A percentile compares a stretch with the other conserved stretches of the same genome.
Conservation (phyloP, 257 asterid genomes). For the Coffea eugenioides region DNA sequence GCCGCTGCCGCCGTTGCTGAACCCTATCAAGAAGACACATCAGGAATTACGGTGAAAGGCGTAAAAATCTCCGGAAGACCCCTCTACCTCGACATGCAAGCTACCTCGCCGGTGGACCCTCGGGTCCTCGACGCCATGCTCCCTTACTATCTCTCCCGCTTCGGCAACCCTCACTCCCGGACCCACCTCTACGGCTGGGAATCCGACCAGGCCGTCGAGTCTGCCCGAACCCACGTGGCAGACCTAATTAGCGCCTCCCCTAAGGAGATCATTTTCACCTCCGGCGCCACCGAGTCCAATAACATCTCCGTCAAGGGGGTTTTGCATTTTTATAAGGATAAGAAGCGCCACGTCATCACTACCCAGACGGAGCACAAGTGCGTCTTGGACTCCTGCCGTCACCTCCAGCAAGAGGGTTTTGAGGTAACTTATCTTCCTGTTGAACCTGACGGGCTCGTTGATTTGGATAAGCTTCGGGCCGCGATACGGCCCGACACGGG, state of each 20-base stretch:
- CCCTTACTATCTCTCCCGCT: constrained; percentile 70
- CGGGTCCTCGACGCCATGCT: constrained; percentile 93
- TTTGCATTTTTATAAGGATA: constrained; percentile 77
- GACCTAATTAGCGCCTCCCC: constrained; percentile 78
- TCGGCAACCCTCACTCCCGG: constrained; percentile 93
- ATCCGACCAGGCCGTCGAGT: constrained; percentile 84
- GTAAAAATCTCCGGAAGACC: constrained; percentile 94
- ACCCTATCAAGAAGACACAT: constrained; percentile 49
- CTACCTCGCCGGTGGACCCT: constrained; percentile 96
- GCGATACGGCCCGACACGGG: constrained; percentile 89
- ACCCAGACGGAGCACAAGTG: constrained; percentile 99
- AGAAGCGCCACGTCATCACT: constrained; percentile 94
- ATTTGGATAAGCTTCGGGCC: constrained; percentile 59
- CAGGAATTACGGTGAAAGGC: constrained; percentile 73
- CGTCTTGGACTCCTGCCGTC: constrained; percentile 89
- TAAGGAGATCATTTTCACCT: constrained; percentile 90
- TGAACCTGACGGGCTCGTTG: constrained; percentile 63
- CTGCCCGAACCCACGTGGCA: constrained; percentile 60
- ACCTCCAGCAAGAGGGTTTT: constrained; percentile 86
- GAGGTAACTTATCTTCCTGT: constrained; percentile 92
- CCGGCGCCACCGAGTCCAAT: constrained; percentile 95
- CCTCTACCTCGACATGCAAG: constrained; percentile 94
- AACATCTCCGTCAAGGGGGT: constrained; percentile 91
- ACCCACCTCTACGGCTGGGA: constrained; percentile 99
- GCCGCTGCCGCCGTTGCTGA: constrained; percentile 47